Percentiles rank a stretch among this genome's conserved stretches.
These are phyloP conservation scores for Phlebopus sp. DNA, from an alignment of 1,284 basidiomycete genomes.

Conservation along the genomic window DNA sequence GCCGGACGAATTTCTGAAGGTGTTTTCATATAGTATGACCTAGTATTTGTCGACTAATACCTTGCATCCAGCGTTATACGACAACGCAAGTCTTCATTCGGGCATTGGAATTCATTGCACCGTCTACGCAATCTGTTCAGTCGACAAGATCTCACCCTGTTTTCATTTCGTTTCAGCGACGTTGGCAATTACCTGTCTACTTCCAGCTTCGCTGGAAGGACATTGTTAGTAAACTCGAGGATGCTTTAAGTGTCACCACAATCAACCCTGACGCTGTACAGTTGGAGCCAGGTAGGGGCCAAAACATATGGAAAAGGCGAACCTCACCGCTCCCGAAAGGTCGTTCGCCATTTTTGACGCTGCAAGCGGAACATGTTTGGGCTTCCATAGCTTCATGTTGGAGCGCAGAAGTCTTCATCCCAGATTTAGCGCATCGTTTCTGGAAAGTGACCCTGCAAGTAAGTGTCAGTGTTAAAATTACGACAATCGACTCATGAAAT, in stretches of 20 bases:
- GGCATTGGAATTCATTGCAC: constrained; percentile 80
- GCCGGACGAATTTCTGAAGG: constrained; percentile 87
- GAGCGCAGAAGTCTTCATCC: constrained; percentile 81
- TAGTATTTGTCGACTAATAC: constrained; percentile 6
- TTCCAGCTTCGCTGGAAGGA: constrained; percentile 99
- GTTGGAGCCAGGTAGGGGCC: constrained; percentile 31
- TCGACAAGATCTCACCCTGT: constrained; percentile 70
- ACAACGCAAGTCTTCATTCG: constrained; percentile 83
- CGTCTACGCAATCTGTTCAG: constrained; percentile 67
- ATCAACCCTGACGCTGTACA: constrained; percentile 42
- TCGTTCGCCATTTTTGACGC: constrained; percentile 44
- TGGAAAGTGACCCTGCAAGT: constrained; percentile 90
- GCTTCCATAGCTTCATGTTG: constrained; percentile 76
- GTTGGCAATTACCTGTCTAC: constrained; percentile 97
- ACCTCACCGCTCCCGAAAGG: constrained; percentile 28
- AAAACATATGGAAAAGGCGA: not conserved
- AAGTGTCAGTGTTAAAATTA: not conserved
- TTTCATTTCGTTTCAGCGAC: constrained; percentile 71
- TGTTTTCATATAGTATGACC: constrained; percentile 28
- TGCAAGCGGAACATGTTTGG: constrained; percentile 72
- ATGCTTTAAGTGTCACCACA: constrained; percentile 47
- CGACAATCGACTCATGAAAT: not conserved
- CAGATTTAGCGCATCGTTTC: constrained; percentile 78
- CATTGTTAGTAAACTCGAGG: constrained; percentile 77
- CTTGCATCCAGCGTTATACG: constrained; percentile 66